Evolutionary conservation across 768 basidiomycete genomes (phyloP).

Genomic region (Scleroderma bovista): DNA sequence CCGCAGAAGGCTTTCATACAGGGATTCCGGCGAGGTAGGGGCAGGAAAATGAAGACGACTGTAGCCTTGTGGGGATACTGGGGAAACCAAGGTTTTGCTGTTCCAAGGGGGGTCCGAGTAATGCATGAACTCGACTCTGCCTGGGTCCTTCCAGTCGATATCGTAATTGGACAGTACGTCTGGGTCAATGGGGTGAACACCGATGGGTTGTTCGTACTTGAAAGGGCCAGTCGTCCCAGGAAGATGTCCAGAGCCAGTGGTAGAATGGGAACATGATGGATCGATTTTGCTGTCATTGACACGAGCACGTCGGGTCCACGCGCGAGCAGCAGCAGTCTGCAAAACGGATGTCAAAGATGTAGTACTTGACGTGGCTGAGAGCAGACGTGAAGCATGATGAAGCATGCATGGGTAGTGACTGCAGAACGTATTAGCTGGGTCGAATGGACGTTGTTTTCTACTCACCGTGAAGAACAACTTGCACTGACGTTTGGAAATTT

Average conservation of each 20-base stretch:
- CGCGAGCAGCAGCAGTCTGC: constrained; percentile 45
- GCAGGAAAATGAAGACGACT: constrained; percentile 15
- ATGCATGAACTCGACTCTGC: constrained; percentile 8
- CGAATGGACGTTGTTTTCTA: not conserved
- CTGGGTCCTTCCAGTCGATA: constrained; percentile 20
- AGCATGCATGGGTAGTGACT: constrained; percentile 34
- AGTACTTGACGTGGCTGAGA: constrained; percentile 6
- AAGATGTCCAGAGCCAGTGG: no score
- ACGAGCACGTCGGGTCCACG: constrained; percentile 36
- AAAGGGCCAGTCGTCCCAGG: not conserved
- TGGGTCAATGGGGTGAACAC: constrained; percentile 13
- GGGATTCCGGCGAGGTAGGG: constrained; percentile 26
- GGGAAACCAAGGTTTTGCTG: constrained; percentile 1
- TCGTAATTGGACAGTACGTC: constrained; percentile 22
- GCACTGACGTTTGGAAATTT: not conserved
- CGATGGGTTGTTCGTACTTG: not conserved
- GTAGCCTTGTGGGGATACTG: constrained; percentile 1
- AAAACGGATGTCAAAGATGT: constrained; percentile 36
- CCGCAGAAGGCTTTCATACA: constrained; percentile 30
- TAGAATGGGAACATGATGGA: no score
- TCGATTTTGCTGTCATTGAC: not conserved
- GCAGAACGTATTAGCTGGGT: not conserved
- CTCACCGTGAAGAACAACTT: not conserved
- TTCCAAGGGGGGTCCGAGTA: constrained; percentile 5
- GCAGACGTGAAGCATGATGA: constrained; percentile 32